Base-by-base conservation (phyloP, 176 grass and related monocot genomes). In the Eragrostis nindensis region DNA sequence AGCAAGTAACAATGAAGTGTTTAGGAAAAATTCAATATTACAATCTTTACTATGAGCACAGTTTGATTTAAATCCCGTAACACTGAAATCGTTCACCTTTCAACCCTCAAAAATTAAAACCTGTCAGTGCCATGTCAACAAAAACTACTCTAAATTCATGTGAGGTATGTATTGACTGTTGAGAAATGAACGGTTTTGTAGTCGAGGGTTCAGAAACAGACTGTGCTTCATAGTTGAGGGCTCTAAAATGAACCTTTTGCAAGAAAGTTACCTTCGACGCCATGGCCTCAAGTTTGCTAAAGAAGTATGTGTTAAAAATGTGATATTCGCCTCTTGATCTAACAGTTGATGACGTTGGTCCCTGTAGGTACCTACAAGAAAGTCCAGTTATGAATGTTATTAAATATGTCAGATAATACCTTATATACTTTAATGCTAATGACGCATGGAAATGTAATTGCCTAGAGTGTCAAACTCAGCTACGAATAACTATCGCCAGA, bases 281-380 rank as follows among this genome's bases (percentile, higher is more conserved):
- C 16, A 88, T 21, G 57, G 82, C 79, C 82, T 93, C 90, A 55
- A 97, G 88, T 83, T 97, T 97, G 70, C 79, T 93, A 74, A 89
- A 97, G 75, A 97, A 93, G 74, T 91, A 97, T 72, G 93, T 97
- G 66, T 97, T 97, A 77, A 97, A 97, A 86, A 93, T 89, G 32
- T 93, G 91, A 41, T 78, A 93, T 15, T 89, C 80, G 39, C 62
- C 79, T 86, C 79, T 84, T 82, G 67, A 52, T 82, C 76, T 86
- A 86, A 70, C 67, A 87, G 66, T 71, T 53, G 83, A 68, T 70
- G 83, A 64, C 61, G 59, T 64, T 74, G 67, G 67, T 62, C 73
- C 68, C 73, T 89, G 88, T 47, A 97, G 83, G 70, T 93, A 93
- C 88, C 93, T 97, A 89, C 73, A 88, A 82, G 17, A 71, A 44